A percentile compares a stretch with the other conserved stretches of the same genome.
These are phyloP conservation scores for Tephrocybe sp. DNA, from an alignment of 768 basidiomycete genomes.

Conservation along the genomic window DNA sequence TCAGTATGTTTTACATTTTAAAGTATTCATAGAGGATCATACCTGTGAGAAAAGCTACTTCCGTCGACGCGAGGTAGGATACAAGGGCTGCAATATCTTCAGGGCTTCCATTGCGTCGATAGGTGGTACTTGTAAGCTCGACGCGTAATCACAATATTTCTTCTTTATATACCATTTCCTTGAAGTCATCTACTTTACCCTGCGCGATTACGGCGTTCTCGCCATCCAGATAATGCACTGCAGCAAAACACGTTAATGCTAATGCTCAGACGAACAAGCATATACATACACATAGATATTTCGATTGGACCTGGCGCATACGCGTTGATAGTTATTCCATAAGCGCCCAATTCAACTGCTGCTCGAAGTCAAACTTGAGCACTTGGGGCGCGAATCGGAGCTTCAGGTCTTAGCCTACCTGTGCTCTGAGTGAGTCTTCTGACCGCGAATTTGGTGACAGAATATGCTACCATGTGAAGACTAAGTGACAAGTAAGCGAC, in stretches of 20 bases:
- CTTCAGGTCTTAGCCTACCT: constrained; percentile 23
- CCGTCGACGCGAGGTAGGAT: constrained; percentile 32
- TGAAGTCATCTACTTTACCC: constrained; percentile 5
- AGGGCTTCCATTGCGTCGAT: constrained; percentile 16
- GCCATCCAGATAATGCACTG: neutral
- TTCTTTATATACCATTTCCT: neutral
- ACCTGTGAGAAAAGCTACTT: constrained; percentile 35
- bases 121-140: constrained; percentile 2
- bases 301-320: constrained; percentile 35
- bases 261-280: neutral
- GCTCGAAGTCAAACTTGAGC: neutral
- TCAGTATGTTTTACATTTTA: too few species aligned
- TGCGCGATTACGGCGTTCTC: neutral
- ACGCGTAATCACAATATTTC: too few species aligned
- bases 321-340: constrained; percentile 43
- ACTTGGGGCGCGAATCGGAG: neutral
- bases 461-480: constrained; percentile 25
- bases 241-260: too few species aligned
- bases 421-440: constrained; percentile 38
- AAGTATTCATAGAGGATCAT: too few species aligned
- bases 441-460: constrained; percentile 38
- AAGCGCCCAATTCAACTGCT: constrained; percentile 36
- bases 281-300: constrained; percentile 14
- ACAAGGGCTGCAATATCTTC: constrained; percentile 37
- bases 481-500: too few species aligned